Base-by-base conservation (phyloP, 192 early-diverging fungal genomes). In the Geosiphon pyriformis region DNA sequence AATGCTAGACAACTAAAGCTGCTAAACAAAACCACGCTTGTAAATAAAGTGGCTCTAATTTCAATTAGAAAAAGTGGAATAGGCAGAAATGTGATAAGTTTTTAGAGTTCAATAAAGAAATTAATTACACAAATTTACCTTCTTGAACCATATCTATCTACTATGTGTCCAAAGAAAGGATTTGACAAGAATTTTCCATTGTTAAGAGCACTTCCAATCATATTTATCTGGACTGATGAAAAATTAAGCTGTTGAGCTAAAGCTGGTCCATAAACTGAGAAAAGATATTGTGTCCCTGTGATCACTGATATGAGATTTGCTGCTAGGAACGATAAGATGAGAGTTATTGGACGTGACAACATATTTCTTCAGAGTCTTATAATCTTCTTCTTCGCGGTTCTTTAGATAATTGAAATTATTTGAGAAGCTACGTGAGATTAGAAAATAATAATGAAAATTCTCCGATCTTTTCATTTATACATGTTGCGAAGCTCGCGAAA, bases 201-300 rank as follows among this genome's bases (percentile, higher is more conserved):
- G 61, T 87, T 85, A 29, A 82, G 85, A 17, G 74, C 55, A 23
- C 80, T 83, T 6, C 84, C 88, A 1, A 90, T 79, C 18, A 80
- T 54, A 70, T 85, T 87, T 18, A 80, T 81, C 63, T 87, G 76
- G 25, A 82, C 81, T 29, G 84, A 83, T 30, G 75, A 81, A 54
- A 85, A 86, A 15, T 77, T 75, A 10, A 87, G 76, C 11, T 73
- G 68, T 35, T 76, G 70, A 58, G 71, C 68, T 60, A 85, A 74
- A 51, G 76, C 70, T 37, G 78, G 74, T 32, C 83, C 77, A 67
- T 88, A 90, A 8, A 80, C 80, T 25, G 81, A 76, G 67, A 86
- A 90, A 20, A 88, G 69, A 69, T 87, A 90, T 4, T 86, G 78
- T 7, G 88, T 88, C 29, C 88, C 88, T 26, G 78, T 82, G n/a